Base-by-base conservation (phyloP, 495 filamentous ascomycete species). In the Neurospora sp. region DNA sequence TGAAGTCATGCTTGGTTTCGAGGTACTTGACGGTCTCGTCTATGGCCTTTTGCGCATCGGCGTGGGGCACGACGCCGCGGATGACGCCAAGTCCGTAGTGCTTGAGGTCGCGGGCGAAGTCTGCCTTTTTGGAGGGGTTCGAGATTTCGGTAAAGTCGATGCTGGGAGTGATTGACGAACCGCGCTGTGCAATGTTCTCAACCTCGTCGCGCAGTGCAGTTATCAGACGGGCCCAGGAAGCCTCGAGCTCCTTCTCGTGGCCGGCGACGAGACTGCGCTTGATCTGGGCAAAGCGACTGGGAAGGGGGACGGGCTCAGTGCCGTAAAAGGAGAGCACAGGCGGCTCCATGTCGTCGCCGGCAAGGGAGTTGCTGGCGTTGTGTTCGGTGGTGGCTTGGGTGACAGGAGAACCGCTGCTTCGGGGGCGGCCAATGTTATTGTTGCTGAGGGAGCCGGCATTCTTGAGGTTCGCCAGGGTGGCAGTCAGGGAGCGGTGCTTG, bases 281-380 rank as follows among this genome's bases (percentile, higher is more conserved):
- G 36, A 97, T 83, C 54, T 90, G 85, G 39, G 89, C 90, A 76
- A 95, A 97, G n/a, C 94, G 88, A 54, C 88, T 81, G 6, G 92
- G 91, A 5, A 97, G 84, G n/a, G 93, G 92, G 66, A 90, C 85
- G 11, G 92, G 89, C 74, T 90, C 84, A 38, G 89, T 88, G 74
- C 93, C 92, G 69, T 74, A 92, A 88, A 82, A 97, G 88, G 76
- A 94, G 86, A 82, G 89, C 88, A 74, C 92, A 89, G 79, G 96
- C 89, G 83, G 96, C 88, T 77, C 94, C 94, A 85, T 87, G 79
- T 76, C 81, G 62, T 69, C 70, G 73, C 70, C 73, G 48, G 70
- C 71, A 66, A 19, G 17, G 70, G 38, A 43, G 69, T 48, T 17
- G 74, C 43, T 28, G 31, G 74, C 24, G 45, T 31, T 71, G 36